These are phyloP conservation scores for Toxicodendron radicans DNA, from an alignment of 345 rosid genomes.

Conservation along the genomic window DNA sequence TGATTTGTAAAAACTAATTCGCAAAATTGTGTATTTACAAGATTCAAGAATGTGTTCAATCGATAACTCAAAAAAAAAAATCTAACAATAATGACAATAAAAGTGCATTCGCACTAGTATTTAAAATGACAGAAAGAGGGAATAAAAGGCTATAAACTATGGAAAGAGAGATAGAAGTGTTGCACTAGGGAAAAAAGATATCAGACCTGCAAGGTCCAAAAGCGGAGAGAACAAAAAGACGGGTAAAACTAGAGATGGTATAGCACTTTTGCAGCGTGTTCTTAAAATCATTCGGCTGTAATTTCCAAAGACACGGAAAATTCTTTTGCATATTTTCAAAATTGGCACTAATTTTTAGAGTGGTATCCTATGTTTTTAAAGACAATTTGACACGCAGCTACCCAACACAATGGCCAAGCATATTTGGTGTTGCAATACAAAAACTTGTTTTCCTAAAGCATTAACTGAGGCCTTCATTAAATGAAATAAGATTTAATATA, in stretches of 20 bases:
- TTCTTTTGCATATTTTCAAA: not conserved
- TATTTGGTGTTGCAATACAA: not conserved
- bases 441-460: not conserved
- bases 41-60: not conserved
- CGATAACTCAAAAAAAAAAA: not conserved
- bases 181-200: not conserved
- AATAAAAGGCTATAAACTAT: not conserved
- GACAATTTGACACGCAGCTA: not conserved
- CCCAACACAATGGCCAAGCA: not conserved
- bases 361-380: not conserved
- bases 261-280: not conserved
- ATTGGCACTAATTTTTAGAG: not conserved
- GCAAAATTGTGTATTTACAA: too few species aligned
- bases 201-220: not conserved
- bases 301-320: not conserved
- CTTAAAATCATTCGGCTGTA: not conserved
- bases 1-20: not conserved
- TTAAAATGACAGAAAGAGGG: not conserved
- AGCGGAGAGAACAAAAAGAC: not conserved
- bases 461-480: not conserved
- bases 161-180: not conserved
- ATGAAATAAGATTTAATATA: not conserved
- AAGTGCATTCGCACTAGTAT: not conserved
- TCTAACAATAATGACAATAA: not conserved
- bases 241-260: not conserved